Evolutionary conservation across 2,329 filamentous ascomycete genomes (phyloP).

Genomic region (Aspergillus chevalieri): DNA sequence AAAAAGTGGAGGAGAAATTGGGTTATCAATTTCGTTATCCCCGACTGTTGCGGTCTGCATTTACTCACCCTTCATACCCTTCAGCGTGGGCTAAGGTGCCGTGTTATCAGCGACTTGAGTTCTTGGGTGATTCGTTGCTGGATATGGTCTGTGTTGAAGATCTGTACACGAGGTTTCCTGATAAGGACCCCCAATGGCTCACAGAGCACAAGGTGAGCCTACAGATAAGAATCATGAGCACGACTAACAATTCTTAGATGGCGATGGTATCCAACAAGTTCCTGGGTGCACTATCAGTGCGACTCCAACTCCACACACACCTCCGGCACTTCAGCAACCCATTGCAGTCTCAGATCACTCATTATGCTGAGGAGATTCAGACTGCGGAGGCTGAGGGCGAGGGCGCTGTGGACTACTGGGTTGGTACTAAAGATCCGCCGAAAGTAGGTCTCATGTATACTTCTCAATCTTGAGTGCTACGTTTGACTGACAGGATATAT

Average conservation of each 20-base stretch:
- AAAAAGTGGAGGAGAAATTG: slow-evolving; percentile 55
- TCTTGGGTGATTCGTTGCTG: slow-evolving; percentile 80
- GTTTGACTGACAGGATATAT: slow-evolving; percentile 14
- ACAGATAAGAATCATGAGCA: not conserved
- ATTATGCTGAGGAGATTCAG: slow-evolving; percentile 41
- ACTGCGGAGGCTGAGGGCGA: slow-evolving; percentile 24
- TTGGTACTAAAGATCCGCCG: slow-evolving; percentile 35
- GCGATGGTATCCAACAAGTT: slow-evolving; percentile 99
- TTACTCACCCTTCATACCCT: slow-evolving; percentile 80
- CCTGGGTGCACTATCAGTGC: slow-evolving; percentile 71
- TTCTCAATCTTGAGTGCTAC: not conserved
- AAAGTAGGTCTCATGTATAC: slow-evolving; percentile 25
- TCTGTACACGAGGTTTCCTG: slow-evolving; percentile 69
- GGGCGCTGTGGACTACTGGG: slow-evolving; percentile 38
- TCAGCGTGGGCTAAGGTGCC: slow-evolving; percentile 70
- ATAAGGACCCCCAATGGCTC: slow-evolving; percentile 87
- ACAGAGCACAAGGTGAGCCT: slow-evolving; percentile 75
- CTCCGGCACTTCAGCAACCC: slow-evolving; percentile 47
- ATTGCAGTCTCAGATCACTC: slow-evolving; percentile 40
- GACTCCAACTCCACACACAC: slow-evolving; percentile 69
- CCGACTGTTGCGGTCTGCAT: slow-evolving; percentile 72
- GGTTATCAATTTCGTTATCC: slow-evolving; percentile 67
- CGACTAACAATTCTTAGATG: slow-evolving; percentile 49
- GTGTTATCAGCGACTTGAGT: slow-evolving; percentile 85
- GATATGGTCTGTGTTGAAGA: slow-evolving; percentile 81